Evolutionary conservation across 179 eudicot genomes (phyloP).

Genomic region (Monotropa hypopitys): DNA sequence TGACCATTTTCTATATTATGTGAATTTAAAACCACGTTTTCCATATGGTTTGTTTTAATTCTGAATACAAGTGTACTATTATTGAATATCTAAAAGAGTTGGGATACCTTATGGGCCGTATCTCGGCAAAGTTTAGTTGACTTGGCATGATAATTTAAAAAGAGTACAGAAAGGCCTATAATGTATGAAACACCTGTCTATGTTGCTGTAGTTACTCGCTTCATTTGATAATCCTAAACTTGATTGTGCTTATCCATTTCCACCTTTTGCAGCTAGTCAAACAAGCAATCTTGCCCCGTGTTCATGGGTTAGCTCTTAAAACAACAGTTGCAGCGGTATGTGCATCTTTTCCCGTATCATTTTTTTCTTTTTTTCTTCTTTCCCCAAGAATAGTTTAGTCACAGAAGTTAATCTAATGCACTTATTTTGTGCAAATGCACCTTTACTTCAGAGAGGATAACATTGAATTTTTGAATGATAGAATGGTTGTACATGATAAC

Average conservation of each 20-base stretch:
- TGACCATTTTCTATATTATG: not conserved
- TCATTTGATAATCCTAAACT: not conserved
- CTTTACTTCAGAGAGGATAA: not conserved
- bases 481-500: not conserved
- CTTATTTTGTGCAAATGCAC: not conserved
- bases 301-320: slow-evolving; percentile 86
- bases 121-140: not conserved
- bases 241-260: not conserved
- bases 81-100: not conserved
- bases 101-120: not conserved
- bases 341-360: not conserved
- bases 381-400: not conserved
- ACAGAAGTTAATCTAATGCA: not conserved
- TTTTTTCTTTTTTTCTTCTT: not conserved
- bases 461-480: not conserved
- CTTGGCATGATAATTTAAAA: not conserved
- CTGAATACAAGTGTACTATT: not conserved
- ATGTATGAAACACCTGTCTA: not conserved
- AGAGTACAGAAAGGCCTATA: not conserved
- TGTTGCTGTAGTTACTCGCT: not conserved
- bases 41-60: not conserved
- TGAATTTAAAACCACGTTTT: not conserved
- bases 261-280: slow-evolving; percentile 55
- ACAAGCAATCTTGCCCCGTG: slow-evolving; percentile 74
- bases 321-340: slow-evolving; percentile 97